Percentiles rank a stretch among this genome's conserved stretches.
These are phyloP conservation scores for Phyllosticta citrichinensis DNA, from an alignment of 2,329 filamentous ascomycete species.

Conservation along the genomic window DNA sequence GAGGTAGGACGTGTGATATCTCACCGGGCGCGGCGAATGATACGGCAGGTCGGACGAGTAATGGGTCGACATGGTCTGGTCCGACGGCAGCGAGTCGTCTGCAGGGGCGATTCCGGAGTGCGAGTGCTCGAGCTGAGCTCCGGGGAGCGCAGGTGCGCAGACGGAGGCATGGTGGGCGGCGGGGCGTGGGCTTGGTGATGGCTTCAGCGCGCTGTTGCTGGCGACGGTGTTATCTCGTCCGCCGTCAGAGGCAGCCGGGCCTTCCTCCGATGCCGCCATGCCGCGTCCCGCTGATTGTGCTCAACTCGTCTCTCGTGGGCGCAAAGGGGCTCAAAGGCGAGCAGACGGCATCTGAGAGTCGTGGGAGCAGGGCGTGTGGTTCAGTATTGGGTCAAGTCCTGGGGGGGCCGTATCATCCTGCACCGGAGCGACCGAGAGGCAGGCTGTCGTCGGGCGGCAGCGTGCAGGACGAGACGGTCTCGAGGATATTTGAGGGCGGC, in stretches of 20 bases:
- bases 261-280: conserved; percentile 5
- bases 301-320: background rate
- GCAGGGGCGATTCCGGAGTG: conserved; percentile 6
- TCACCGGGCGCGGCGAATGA: conserved; percentile 30
- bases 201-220: background rate
- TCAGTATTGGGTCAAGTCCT: background rate
- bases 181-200: background rate
- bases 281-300: conserved; percentile 1
- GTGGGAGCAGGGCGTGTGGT: background rate
- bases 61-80: conserved; percentile 10
- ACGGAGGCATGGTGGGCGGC: background rate
- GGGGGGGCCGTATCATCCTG: conserved; percentile 22
- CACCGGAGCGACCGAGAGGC: conserved; percentile 11
- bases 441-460: conserved; percentile 9
- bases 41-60: conserved; percentile 25
- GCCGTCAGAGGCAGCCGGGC: conserved; percentile 1
- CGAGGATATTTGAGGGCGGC: conserved; percentile 2
- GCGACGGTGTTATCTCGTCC: conserved; percentile 1
- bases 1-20: conserved; percentile 23
- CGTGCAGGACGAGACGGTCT: background rate
- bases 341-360: background rate
- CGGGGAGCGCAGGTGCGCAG: background rate
- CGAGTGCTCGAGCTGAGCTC: background rate
- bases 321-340: background rate
- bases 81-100: conserved; percentile 10